These are phyloP conservation scores for Tylopilus felleus DNA, from an alignment of 768 basidiomycete species.

Conservation along the genomic window DNA sequence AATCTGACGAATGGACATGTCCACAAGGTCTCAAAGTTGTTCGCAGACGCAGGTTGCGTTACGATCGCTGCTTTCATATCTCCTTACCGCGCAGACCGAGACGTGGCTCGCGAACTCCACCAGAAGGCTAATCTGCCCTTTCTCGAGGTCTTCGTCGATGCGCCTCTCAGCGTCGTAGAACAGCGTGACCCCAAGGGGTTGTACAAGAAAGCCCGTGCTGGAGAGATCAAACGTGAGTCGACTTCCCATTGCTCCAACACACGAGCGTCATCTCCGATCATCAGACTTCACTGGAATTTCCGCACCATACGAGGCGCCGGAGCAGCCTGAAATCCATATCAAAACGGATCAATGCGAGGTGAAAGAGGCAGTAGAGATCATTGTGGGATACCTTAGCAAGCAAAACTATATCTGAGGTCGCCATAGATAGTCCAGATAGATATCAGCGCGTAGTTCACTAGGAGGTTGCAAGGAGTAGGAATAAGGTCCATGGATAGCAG, in stretches of 20 bases:
- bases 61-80: conserved; percentile 97
- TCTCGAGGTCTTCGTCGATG: conserved; percentile 94
- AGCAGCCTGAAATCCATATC: conserved; percentile 86
- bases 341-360: conserved; percentile 81
- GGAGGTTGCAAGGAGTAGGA: conserved; percentile 12
- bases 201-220: conserved; percentile 93
- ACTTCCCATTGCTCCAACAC: not conserved
- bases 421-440: conserved; percentile 18
- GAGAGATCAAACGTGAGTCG: conserved; percentile 85
- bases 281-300: conserved; percentile 97
- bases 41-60: conserved; percentile 83
- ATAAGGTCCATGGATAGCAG: conserved; percentile 11
- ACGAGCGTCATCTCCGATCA: conserved; percentile 5
- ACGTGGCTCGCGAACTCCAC: conserved; percentile 79
- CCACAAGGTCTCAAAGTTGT: conserved; percentile 84
- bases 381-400: conserved; percentile 72
- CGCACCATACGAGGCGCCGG: conserved; percentile 92
- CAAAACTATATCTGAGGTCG: conserved; percentile 52
- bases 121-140: conserved; percentile 70
- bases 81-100: conserved; percentile 88
- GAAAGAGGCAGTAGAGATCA: conserved; percentile 69
- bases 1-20: conserved; percentile 9
- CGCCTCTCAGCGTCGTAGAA: conserved; percentile 84
- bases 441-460: conserved; percentile 6
- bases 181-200: conserved; percentile 94